Conservation (phyloP, 495 filamentous ascomycete species). For the Aspergillus affinis region DNA sequence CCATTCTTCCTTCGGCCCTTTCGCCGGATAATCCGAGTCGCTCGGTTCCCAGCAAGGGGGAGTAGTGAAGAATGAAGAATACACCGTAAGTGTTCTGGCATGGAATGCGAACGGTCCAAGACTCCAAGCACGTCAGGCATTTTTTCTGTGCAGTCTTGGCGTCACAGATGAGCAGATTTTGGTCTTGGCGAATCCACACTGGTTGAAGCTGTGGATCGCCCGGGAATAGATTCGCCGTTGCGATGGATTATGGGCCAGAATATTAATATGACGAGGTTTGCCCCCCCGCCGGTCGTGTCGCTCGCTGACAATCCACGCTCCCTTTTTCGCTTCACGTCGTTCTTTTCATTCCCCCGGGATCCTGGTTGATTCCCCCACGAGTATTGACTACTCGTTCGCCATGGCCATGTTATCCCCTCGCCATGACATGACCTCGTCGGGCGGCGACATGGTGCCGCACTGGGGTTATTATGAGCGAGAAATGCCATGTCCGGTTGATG, state of each 20-base stretch:
- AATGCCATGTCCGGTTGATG: constrained; percentile 58
- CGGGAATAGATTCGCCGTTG: not conserved
- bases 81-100: not conserved
- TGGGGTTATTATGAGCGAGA: constrained; percentile 62
- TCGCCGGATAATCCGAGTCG: not conserved
- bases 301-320: not conserved
- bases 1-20: not conserved
- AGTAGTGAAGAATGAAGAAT: not conserved
- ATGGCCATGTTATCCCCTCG: constrained; percentile 8
- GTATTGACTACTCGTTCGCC: not conserved
- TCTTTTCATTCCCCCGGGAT: not conserved
- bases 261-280: not conserved
- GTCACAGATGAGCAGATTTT: constrained; percentile 13
- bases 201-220: not conserved
- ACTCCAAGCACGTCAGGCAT: not conserved
- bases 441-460: constrained; percentile 42
- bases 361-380: constrained; percentile 1
- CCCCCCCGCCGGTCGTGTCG: too few species aligned
- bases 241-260: not conserved
- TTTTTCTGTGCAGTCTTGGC: constrained; percentile 1
- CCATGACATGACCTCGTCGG: constrained; percentile 5
- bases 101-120: not conserved
- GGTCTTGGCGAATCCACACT: constrained; percentile 10
- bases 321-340: not conserved
- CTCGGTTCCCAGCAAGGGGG: not conserved